These are phyloP conservation scores for Neurospora sp. DNA, from an alignment of 495 filamentous ascomycete species.

Conservation along the genomic window DNA sequence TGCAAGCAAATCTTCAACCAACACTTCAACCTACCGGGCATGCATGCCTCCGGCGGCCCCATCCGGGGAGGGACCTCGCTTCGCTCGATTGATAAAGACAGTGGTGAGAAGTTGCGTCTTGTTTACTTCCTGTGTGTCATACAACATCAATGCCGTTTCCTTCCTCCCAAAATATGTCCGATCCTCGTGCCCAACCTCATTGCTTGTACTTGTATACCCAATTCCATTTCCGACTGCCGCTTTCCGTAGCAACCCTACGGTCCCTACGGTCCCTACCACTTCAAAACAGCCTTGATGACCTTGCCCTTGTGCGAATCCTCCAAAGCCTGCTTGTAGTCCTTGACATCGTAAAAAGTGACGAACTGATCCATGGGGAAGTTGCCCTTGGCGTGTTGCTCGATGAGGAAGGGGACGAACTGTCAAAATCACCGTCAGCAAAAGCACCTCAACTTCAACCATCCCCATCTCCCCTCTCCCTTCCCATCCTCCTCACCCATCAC, in stretches of 20 bases:
- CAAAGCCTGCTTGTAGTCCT: slow-evolving; percentile 17
- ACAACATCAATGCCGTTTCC: background rate
- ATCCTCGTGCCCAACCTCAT: background rate
- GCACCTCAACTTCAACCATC: background rate
- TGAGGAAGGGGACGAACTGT: slow-evolving; percentile 29
- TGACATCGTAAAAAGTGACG: slow-evolving; percentile 17
- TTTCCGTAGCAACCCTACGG: background rate
- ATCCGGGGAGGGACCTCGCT: background rate
- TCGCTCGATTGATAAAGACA: background rate
- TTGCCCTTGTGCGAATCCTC: slow-evolving; percentile 16
- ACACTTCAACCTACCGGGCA: background rate
- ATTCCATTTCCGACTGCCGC: background rate
- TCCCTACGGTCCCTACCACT: slow-evolving; percentile 6
- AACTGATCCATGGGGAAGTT: slow-evolving; percentile 35
- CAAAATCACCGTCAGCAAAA: slow-evolving; percentile 14
- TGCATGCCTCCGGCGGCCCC: background rate
- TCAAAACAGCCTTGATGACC: slow-evolving; percentile 21
- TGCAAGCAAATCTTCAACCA: background rate
- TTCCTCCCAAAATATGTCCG: background rate
- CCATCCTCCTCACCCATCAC: background rate
- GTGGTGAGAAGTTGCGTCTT: background rate
- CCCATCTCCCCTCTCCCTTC: background rate
- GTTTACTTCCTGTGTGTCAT: background rate
- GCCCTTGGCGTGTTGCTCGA: slow-evolving; percentile 31
- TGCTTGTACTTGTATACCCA: background rate